Evolutionary conservation across 192 early-diverging fungal genomes (phyloP).

Genomic region (Coemansia sp.): DNA sequence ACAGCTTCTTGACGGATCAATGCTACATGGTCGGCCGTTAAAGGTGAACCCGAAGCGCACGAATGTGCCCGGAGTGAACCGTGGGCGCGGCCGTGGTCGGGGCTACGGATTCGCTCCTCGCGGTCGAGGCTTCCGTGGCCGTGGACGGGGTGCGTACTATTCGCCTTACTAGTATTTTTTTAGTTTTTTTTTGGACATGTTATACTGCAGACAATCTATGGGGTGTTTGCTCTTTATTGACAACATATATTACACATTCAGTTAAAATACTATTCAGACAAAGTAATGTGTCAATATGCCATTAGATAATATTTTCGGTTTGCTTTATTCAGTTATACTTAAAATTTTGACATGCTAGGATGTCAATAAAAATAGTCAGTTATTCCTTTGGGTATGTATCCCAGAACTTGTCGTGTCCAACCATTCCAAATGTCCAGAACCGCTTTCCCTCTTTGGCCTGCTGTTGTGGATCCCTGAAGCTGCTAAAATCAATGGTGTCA

Average conservation of each 20-base stretch:
- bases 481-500: slow-evolving; percentile 5
- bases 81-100: slow-evolving; percentile 68
- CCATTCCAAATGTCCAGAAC: slow-evolving; percentile 25
- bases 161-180: slow-evolving; percentile 27
- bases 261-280: no score
- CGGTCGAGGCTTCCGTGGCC: slow-evolving; percentile 48
- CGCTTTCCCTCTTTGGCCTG: slow-evolving; percentile 6
- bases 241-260: no score
- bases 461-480: slow-evolving; percentile 7
- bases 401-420: slow-evolving; percentile 36
- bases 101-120: slow-evolving; percentile 60
- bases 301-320: no score
- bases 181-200: background rate
- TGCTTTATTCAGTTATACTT: no score
- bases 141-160: slow-evolving; percentile 45
- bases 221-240: no score
- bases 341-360: no score
- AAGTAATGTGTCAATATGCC: no score
- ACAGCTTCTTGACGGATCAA: slow-evolving; percentile 81
- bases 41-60: slow-evolving; percentile 90
- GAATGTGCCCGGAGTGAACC: slow-evolving; percentile 86
- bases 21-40: slow-evolving; percentile 84
- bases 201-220: no score
- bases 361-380: background rate
- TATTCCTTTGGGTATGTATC: background rate